phyloP scores from a whole-genome alignment of 495 filamentous ascomycete species.

The Aspergillus steynii region DNA sequence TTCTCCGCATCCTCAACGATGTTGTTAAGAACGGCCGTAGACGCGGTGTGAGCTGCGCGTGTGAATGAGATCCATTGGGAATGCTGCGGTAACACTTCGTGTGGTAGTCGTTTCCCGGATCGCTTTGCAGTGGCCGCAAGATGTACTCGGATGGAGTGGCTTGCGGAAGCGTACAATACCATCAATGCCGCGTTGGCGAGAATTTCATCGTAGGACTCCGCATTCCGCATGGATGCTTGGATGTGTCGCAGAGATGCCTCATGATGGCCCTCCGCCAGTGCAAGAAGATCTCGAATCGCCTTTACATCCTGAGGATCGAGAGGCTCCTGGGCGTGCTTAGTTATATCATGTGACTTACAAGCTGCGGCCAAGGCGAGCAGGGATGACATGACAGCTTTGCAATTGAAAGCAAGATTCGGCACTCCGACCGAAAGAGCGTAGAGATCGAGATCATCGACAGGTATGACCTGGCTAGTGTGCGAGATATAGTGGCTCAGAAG shows the following conservation, averaged over 20 bases:
- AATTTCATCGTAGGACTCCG: constrained; percentile 34
- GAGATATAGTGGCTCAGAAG: constrained; percentile 42
- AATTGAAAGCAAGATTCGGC: constrained; percentile 40
- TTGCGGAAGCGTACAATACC: constrained; percentile 45
- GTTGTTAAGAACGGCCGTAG: constrained; percentile 33
- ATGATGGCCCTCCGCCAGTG: constrained; percentile 34
- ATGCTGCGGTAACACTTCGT: constrained; percentile 31
- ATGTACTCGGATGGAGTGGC: constrained; percentile 38
- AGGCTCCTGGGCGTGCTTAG: constrained; percentile 20
- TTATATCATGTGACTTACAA: constrained; percentile 42
- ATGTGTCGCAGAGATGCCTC: constrained; percentile 34
- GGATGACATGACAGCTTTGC: constrained; percentile 42
- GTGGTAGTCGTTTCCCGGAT: constrained; percentile 15
- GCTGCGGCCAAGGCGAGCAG: constrained; percentile 40
- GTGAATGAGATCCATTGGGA: constrained; percentile 44
- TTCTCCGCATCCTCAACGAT: constrained; percentile 8
- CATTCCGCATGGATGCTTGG: constrained; percentile 26
- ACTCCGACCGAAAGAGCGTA: constrained; percentile 43
- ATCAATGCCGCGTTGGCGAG: constrained; percentile 48
- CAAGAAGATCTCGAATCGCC: constrained; percentile 30
- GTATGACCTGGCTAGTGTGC: constrained; percentile 40
- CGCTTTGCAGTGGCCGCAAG: constrained; percentile 30
- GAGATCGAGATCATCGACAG: constrained; percentile 35
- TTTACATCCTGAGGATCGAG: constrained; percentile 14
- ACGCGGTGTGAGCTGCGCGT: constrained; percentile 39